Conservation (phyloP, 495 filamentous ascomycete species). For the Aspergillus cavernicola region DNA sequence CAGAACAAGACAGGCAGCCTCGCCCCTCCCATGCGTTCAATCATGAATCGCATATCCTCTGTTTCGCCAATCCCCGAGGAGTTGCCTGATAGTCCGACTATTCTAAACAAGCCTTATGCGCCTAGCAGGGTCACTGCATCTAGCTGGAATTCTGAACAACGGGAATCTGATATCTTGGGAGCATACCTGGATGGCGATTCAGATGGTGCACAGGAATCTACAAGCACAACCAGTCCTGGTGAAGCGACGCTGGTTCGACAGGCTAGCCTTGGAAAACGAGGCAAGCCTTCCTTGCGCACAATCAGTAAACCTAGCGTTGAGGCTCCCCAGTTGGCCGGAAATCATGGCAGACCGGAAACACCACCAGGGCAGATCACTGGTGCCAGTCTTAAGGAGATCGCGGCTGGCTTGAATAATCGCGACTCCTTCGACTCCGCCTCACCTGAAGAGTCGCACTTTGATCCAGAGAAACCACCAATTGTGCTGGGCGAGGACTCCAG, state of each 20-base stretch:
- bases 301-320: conserved; percentile 44
- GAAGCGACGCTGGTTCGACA: conserved; percentile 66
- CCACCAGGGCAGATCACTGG: conserved; percentile 8
- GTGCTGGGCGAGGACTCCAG: conserved; percentile 18
- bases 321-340: conserved; percentile 18
- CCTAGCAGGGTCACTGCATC: conserved; percentile 78
- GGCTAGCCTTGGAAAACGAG: conserved; percentile 72
- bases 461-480: conserved; percentile 37
- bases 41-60: conserved; percentile 55
- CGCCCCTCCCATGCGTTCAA: conserved; percentile 17
- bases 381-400: conserved; percentile 19
- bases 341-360: conserved; percentile 22
- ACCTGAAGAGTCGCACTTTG: conserved; percentile 25
- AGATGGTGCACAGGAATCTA: conserved; percentile 35
- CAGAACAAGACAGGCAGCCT: conserved; percentile 26
- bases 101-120: conserved; percentile 66
- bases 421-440: conserved; percentile 30
- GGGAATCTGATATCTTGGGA: conserved; percentile 44
- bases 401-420: conserved; percentile 21
- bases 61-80: conserved; percentile 92
- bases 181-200: conserved; percentile 37
- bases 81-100: conserved; percentile 47
- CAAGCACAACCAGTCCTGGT: conserved; percentile 41
- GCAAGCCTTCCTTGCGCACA: conserved; percentile 66
- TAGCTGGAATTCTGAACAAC: conserved; percentile 58